Base-by-base conservation (phyloP, 345 rosid species). In the Euphorbia lathyris region DNA sequence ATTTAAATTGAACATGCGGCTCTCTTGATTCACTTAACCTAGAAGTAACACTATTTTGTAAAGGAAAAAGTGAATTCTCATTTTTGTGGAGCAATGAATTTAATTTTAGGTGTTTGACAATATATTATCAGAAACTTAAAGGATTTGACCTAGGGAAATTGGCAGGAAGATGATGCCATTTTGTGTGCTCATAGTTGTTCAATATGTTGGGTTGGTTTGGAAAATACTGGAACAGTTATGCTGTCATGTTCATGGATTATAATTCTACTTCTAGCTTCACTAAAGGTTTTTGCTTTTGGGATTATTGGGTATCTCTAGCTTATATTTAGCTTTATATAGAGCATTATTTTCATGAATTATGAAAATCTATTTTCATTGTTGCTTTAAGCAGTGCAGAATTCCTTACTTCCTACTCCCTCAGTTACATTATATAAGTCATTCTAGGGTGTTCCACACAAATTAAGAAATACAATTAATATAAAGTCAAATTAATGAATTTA, bases 71-170 rank as follows among this genome's bases (percentile, higher is more conserved):
- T 22, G 5, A 34, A 38, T 62, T 30, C 0, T 38, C 50, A 11
- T 19, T 65, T 65, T 32, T 19, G 45, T 51, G 55, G 65, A 60
- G 47, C 47, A 34, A 58, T 58, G 40, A 10, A 20, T 55, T 55
- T 22, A 14, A 7, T 40, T 22, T 43, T 63, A 9, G 19, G 22
- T 45, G 45, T 45, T 32, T 36, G 42, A 19, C 34, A 19, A 1
- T 60, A 25, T 60, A n/a, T 36, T n/a, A 19, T 11, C 23, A 30
- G 10, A 32, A 38, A 22, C 20, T 60, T 34, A 60, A n/a, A 60
- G 25, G 47, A 60, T 36, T 17, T 34, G 47, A 23, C 20, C 23
- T 6, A 60, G 63, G 4, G 27, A 58, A 17, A 29, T 1, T 32
- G 45, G 43, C 42, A 60, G 17, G 38, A 58, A 56, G 59, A 56